Evolutionary conservation across 495 filamentous ascomycete species (phyloP).

Genomic region (Beverwykella pulmonaria): DNA sequence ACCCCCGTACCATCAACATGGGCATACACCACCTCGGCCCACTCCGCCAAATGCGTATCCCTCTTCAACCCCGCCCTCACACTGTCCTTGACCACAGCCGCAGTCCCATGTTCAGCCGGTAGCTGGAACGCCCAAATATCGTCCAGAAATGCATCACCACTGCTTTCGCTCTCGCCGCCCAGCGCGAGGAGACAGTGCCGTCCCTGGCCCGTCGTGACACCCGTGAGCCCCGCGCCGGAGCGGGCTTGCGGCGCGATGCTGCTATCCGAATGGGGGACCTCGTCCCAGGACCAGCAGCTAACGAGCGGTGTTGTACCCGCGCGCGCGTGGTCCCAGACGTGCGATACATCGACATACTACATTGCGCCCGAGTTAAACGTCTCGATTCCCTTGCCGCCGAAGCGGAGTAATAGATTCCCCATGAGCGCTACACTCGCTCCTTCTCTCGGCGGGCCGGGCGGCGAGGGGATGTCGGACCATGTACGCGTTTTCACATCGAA

Average conservation of each 20-base stretch:
- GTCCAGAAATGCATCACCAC: constrained; percentile 24
- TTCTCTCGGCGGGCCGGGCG: constrained; percentile 28
- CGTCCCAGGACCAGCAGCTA: constrained; percentile 32
- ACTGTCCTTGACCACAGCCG: constrained; percentile 57
- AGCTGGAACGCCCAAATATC: constrained; percentile 49
- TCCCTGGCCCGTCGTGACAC: constrained; percentile 45
- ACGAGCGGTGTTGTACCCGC: constrained; percentile 34
- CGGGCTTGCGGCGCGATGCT: constrained; percentile 21
- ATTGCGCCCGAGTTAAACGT: background rate
- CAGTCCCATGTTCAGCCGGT: constrained; percentile 53
- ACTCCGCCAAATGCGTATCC: constrained; percentile 48
- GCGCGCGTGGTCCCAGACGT: constrained; percentile 28
- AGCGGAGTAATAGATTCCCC: constrained; percentile 27
- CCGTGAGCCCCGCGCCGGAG: constrained; percentile 29
- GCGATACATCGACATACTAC: constrained; percentile 30
- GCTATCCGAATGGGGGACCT: constrained; percentile 3
- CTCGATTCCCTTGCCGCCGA: constrained; percentile 29
- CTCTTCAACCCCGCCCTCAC: constrained; percentile 30
- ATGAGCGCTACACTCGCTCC: constrained; percentile 37
- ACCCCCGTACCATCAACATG: constrained; percentile 36
- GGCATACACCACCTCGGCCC: constrained; percentile 52
- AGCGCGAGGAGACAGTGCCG: constrained; percentile 42
- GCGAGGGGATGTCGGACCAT: constrained; percentile 41
- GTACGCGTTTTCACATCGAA: constrained; percentile 43
- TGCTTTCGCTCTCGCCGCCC: constrained; percentile 30